Percentiles rank a stretch among this genome's conserved stretches.
Evolutionary conservation across 352 stramenopile genomes (phyloP).

Genomic region (Pythium myriotylum): DNA sequence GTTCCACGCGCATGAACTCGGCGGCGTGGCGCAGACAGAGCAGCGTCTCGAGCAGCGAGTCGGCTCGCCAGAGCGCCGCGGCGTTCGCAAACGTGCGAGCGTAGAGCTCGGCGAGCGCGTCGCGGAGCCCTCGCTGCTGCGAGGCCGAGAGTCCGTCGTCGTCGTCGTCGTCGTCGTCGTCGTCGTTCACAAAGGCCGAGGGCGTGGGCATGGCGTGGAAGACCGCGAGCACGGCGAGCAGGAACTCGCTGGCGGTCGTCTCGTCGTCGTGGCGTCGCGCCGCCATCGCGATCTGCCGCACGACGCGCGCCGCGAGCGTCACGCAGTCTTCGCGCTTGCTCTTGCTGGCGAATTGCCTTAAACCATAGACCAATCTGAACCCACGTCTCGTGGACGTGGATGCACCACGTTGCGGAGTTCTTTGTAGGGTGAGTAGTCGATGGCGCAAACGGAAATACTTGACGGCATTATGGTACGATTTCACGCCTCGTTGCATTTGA

Average conservation of each 20-base stretch:
- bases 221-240: constrained; percentile 44
- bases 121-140: constrained; percentile 43
- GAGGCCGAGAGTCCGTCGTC: constrained; percentile 29
- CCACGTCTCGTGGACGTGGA: too few species aligned
- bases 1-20: constrained; percentile 61
- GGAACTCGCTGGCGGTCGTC: constrained; percentile 33
- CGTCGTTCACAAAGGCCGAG: constrained; percentile 31
- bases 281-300: constrained; percentile 25
- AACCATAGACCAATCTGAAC: too few species aligned
- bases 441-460: too few species aligned
- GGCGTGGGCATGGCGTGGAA: constrained; percentile 48
- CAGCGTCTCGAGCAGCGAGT: constrained; percentile 29
- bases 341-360: too few species aligned
- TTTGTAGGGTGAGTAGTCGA: too few species aligned
- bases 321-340: constrained; percentile 41
- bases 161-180: too few species aligned
- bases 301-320: constrained; percentile 31
- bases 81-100: constrained; percentile 43
- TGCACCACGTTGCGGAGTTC: too few species aligned
- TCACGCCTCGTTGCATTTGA: too few species aligned
- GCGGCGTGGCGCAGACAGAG: constrained; percentile 57
- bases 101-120: constrained; percentile 56
- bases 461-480: too few species aligned
- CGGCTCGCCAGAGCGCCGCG: constrained; percentile 23
- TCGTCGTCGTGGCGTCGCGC: constrained; percentile 1